Evolutionary conservation across 495 filamentous ascomycete genomes (phyloP).

Genomic region (Massariosphaeria phaeospora): DNA sequence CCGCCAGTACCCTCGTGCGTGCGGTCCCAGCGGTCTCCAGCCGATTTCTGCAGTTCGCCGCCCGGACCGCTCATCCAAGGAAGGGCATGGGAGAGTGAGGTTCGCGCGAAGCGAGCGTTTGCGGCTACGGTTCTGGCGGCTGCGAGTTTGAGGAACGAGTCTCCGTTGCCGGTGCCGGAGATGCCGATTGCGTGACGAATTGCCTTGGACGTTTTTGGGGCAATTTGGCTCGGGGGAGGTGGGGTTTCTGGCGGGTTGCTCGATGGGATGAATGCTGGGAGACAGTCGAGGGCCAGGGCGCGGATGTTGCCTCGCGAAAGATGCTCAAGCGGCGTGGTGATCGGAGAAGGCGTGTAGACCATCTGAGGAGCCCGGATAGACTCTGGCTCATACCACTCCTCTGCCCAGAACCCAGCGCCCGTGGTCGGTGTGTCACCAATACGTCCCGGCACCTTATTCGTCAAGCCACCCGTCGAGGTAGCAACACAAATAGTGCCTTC

Average conservation of each 20-base stretch:
- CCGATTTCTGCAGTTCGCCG: conserved; percentile 72
- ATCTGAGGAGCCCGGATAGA: conserved; percentile 7
- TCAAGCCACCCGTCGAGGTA: conserved; percentile 82
- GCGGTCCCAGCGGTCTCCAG: conserved; percentile 67
- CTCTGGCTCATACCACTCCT: conserved; percentile 57
- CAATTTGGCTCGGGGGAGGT: conserved; percentile 6
- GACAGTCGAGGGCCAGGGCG: conserved; percentile 16
- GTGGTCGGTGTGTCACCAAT: conserved; percentile 85
- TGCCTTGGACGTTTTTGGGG: conserved; percentile 2
- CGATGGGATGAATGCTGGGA: conserved; percentile 9
- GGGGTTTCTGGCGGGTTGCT: not conserved
- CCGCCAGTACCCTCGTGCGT: conserved; percentile 81
- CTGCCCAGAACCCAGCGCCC: conserved; percentile 87
- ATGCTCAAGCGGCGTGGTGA: conserved; percentile 9
- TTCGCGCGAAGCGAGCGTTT: conserved; percentile 61
- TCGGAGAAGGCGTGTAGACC: conserved; percentile 15
- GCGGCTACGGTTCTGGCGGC: conserved; percentile 68
- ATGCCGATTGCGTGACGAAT: conserved; percentile 52
- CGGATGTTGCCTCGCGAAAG: conserved; percentile 24
- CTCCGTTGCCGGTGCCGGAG: conserved; percentile 85
- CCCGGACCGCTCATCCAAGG: conserved; percentile 60
- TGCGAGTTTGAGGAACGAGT: conserved; percentile 74
- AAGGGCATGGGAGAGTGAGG: conserved; percentile 48
- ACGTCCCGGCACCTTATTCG: conserved; percentile 79
- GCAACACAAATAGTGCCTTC: conserved; percentile 70